Percentiles rank a stretch among this genome's conserved stretches.
These are phyloP conservation scores for Pezicula neosporulosa DNA, from an alignment of 2,329 filamentous ascomycete genomes.

Conservation along the genomic window DNA sequence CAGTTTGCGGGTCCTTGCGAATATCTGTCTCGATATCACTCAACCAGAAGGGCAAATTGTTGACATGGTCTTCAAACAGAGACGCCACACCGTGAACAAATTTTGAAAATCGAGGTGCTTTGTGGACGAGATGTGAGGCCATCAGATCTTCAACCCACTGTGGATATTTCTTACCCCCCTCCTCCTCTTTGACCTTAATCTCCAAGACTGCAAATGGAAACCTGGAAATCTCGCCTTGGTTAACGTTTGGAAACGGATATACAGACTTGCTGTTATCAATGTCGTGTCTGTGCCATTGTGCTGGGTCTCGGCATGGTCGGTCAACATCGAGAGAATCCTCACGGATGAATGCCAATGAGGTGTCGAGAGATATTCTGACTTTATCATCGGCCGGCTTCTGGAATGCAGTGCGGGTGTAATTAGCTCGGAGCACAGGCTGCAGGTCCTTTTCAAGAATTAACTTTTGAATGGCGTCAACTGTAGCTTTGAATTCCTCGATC, in stretches of 20 bases:
- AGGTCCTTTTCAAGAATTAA: slow-evolving; percentile 77
- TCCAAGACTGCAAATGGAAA: slow-evolving; percentile 92
- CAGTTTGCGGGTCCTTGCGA: slow-evolving; percentile 83
- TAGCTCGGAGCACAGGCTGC: slow-evolving; percentile 82
- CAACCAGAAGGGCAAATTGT: slow-evolving; percentile 95
- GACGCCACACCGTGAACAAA: slow-evolving; percentile 91
- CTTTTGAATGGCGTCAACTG: slow-evolving; percentile 72
- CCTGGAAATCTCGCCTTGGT: slow-evolving; percentile 84
- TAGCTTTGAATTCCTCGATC: slow-evolving; percentile 65
- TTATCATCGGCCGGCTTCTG: slow-evolving; percentile 92
- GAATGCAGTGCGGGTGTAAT: slow-evolving; percentile 92
- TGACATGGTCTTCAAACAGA: slow-evolving; percentile 94
- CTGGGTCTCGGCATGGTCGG: slow-evolving; percentile 83
- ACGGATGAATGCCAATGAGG: slow-evolving; percentile 82
- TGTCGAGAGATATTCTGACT: slow-evolving; percentile 90
- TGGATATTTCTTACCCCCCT: slow-evolving; percentile 62
- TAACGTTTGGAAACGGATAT: slow-evolving; percentile 83
- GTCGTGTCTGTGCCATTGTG: slow-evolving; percentile 87
- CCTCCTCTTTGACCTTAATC: slow-evolving; percentile 74
- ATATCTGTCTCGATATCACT: slow-evolving; percentile 91
- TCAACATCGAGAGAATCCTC: slow-evolving; percentile 74
- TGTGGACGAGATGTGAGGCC: slow-evolving; percentile 86
- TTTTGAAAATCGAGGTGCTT: slow-evolving; percentile 89
- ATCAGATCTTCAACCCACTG: slow-evolving; percentile 92
- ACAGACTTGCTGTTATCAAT: slow-evolving; percentile 81